Conservation (phyloP, 2,329 filamentous ascomycete species). For the Aspergillus intermedius region DNA sequence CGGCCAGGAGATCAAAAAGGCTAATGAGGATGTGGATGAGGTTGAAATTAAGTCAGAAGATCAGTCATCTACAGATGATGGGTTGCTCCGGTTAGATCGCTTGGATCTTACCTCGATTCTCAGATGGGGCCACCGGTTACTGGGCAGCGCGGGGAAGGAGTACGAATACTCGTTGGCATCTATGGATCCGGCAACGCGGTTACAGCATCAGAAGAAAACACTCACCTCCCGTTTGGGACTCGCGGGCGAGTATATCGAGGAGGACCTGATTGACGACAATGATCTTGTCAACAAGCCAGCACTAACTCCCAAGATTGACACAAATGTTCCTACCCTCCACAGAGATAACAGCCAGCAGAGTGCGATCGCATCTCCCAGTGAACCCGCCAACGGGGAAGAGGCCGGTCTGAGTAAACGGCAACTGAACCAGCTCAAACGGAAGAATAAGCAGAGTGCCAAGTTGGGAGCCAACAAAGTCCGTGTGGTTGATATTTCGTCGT, state of each 20-base stretch:
- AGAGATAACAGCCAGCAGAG: slow-evolving; percentile 42
- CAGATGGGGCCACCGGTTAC: slow-evolving; percentile 72
- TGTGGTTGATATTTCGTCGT: slow-evolving; percentile 72
- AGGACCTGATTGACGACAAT: slow-evolving; percentile 64
- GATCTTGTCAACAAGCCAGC: slow-evolving; percentile 51
- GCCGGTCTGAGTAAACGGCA: slow-evolving; percentile 80
- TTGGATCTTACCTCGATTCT: slow-evolving; percentile 76
- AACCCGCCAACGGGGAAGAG: slow-evolving; percentile 55
- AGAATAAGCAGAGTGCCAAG: slow-evolving; percentile 83
- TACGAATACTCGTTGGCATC: slow-evolving; percentile 78
- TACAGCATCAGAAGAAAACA: slow-evolving; percentile 85
- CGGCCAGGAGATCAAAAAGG: slow-evolving; percentile 41
- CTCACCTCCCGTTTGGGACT: slow-evolving; percentile 75
- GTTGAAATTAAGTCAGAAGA: slow-evolving; percentile 36
- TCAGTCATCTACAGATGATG: slow-evolving; percentile 44
- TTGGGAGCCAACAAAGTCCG: slow-evolving; percentile 83
- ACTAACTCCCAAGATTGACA: slow-evolving; percentile 45
- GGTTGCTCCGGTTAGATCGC: slow-evolving; percentile 61
- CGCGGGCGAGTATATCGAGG: slow-evolving; percentile 74
- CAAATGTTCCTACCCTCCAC: slow-evolving; percentile 37
- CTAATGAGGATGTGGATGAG: slow-evolving; percentile 47
- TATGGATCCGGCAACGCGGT: slow-evolving; percentile 71
- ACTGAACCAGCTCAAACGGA: slow-evolving; percentile 88
- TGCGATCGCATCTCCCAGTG: slow-evolving; percentile 42
- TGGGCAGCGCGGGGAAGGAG: slow-evolving; percentile 72